Evolutionary conservation across 1,284 basidiomycete genomes (phyloP).

Genomic region (Exsudoporus floridanus): DNA sequence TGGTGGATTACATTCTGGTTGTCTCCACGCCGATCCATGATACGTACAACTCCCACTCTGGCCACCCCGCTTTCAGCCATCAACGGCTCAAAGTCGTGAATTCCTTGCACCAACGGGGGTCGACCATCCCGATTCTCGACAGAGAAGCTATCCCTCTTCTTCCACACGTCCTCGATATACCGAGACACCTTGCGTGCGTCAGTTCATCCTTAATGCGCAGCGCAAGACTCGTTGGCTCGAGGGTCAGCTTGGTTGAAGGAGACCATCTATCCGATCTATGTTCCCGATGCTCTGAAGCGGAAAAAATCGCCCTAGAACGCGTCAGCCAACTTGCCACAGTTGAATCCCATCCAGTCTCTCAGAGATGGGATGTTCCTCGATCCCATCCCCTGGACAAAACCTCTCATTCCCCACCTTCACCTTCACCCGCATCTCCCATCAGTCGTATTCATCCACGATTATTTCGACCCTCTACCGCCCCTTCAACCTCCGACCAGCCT

Average conservation of each 20-base stretch:
- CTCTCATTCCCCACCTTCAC: slow-evolving; percentile 17
- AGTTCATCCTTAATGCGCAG: slow-evolving; percentile 71
- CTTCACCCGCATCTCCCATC: slow-evolving; percentile 26
- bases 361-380: slow-evolving; percentile 20
- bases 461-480: slow-evolving; percentile 16
- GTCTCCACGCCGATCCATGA: slow-evolving; percentile 61
- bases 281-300: slow-evolving; percentile 31
- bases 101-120: slow-evolving; percentile 53
- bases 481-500: slow-evolving; percentile 12
- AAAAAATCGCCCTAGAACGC: slow-evolving; percentile 29
- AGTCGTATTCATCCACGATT: slow-evolving; percentile 1
- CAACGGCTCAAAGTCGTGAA: slow-evolving; percentile 55
- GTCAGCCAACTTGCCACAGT: slow-evolving; percentile 26
- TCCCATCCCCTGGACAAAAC: neutral
- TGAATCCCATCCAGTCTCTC: slow-evolving; percentile 13
- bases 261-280: slow-evolving; percentile 31
- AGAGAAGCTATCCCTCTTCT: slow-evolving; percentile 68
- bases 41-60: slow-evolving; percentile 24
- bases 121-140: slow-evolving; percentile 53
- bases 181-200: slow-evolving; percentile 69
- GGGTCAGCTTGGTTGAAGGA: slow-evolving; percentile 31
- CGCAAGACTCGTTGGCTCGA: slow-evolving; percentile 41
- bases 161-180: slow-evolving; percentile 69
- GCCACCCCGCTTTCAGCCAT: slow-evolving; percentile 43
- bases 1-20: slow-evolving; percentile 72